Evolutionary conservation across 805 yeast genomes (phyloP), one percentile per base, ranked within the genome.

Genomic region (Tetrapisispora nanseiensis): DNA sequence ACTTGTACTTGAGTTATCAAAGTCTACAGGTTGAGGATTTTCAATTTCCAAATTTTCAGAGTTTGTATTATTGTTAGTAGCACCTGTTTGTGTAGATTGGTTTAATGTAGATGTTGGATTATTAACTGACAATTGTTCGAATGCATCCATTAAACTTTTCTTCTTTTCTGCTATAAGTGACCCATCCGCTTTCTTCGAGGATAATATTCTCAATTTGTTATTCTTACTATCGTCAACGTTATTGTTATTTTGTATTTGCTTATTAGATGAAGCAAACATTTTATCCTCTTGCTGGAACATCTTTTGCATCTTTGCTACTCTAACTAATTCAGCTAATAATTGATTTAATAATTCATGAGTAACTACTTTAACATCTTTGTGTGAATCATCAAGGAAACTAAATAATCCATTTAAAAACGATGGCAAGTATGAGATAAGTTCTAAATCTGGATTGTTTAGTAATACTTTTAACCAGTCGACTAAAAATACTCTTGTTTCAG

Each of bases 401-500:
- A 90, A 68, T 46, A 90, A 66, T 3, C 64, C 96, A 38, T 87
- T 92, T 31, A 92, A 68, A 57, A 92, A 86, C 30, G 89, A 83
- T 1, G 98, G 96, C 37, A 92, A 67, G 57, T 83, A 92, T 0
- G 94, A 75, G 16, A 92, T 78, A 44, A 92, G 67, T 52, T 90
- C 96, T 41, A 90, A 68, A 41, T 90, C 94, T 0, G 98, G 97
- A 7, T 89, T 86, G 10, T 92, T 86, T 61, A 90, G 92, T 38
- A 92, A 69, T n/a, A 92, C 74, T 49, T 86, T 82, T 37, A 92
- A 72, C 98, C 98, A 92, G 40, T 94, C 85, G 11, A 92, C 90
- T 43, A 92, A 67, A 55, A 92, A 92, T 66, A 86, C 82, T 50
- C 96, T 73, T 0, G 97, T 87, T 55, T 83, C 85, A 1, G 97